Evolutionary conservation across 2,329 filamentous ascomycete species (phyloP).

Genomic region (Lasiodiplodia theobromae): DNA sequence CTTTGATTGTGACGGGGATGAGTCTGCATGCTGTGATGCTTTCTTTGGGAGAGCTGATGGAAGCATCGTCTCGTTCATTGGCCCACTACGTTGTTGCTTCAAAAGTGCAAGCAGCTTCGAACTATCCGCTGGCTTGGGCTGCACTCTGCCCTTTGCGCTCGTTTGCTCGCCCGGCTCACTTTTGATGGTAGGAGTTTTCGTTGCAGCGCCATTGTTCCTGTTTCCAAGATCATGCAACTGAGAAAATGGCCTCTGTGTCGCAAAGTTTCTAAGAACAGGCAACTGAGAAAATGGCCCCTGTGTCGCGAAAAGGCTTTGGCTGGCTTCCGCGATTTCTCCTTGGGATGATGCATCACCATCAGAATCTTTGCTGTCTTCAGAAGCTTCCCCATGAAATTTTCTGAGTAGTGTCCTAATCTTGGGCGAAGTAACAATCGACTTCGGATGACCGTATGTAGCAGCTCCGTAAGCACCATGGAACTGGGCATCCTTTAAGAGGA

Average conservation of each 20-base stretch:
- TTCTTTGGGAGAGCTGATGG: not conserved
- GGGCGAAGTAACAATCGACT: not conserved
- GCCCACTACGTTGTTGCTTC: too few species aligned
- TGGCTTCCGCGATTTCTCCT: not conserved
- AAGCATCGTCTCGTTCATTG: not conserved
- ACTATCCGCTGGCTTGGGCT: not conserved
- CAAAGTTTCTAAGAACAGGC: not conserved
- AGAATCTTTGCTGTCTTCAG: not conserved
- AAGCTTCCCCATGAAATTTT: not conserved
- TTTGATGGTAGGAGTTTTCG: not conserved
- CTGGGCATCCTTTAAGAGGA: not conserved
- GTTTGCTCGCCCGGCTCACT: not conserved
- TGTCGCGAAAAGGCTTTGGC: constrained; percentile 15
- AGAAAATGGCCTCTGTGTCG: constrained; percentile 2
- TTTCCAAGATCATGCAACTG: not conserved
- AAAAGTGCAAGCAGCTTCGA: not conserved
- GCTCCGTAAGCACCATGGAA: not conserved
- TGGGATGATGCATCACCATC: constrained; percentile 6
- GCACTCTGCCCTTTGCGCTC: not conserved
- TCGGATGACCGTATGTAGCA: not conserved
- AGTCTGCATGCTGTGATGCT: too few species aligned
- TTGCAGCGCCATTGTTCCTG: not conserved
- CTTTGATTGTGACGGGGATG: not conserved
- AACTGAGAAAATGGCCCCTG: constrained; percentile 7
- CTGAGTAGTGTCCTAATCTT: not conserved